A percentile compares a stretch with the other conserved stretches of the same genome.
Conservation (phyloP, 2,329 filamentous ascomycete species). For the Alternaria dauci region DNA sequence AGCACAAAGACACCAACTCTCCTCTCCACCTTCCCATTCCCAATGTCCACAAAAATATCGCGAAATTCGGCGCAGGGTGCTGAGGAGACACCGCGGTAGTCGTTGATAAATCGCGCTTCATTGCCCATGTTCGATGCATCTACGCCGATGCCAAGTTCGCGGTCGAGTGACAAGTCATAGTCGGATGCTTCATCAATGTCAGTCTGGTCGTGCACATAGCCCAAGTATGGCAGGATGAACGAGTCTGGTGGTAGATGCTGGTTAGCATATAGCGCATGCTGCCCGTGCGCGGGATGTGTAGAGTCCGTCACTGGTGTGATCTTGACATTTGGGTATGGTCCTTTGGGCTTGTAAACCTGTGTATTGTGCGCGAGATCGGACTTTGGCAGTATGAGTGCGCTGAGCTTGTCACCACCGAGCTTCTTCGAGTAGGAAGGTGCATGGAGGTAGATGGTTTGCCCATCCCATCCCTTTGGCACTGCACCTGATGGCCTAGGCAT, state of each 20-base stretch:
- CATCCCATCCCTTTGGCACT: slow-evolving; percentile 46
- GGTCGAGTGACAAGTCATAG: slow-evolving; percentile 62
- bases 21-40: slow-evolving; percentile 53
- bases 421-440: slow-evolving; percentile 45
- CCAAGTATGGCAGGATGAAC: slow-evolving; percentile 61
- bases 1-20: slow-evolving; percentile 62
- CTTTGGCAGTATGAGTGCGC: slow-evolving; percentile 31
- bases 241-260: slow-evolving; percentile 54
- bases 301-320: slow-evolving; percentile 53
- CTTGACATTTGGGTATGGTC: slow-evolving; percentile 51
- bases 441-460: slow-evolving; percentile 36
- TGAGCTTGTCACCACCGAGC: slow-evolving; percentile 33
- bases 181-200: slow-evolving; percentile 55
- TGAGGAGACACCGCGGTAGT: slow-evolving; percentile 59
- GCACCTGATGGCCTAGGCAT: slow-evolving; percentile 11
- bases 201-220: slow-evolving; percentile 57
- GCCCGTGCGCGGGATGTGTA: slow-evolving; percentile 58
- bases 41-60: slow-evolving; percentile 51
- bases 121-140: slow-evolving; percentile 61
- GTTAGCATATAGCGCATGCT: slow-evolving; percentile 59
- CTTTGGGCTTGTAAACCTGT: slow-evolving; percentile 21
- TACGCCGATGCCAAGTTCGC: slow-evolving; percentile 58
- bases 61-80: slow-evolving; percentile 56
- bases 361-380: slow-evolving; percentile 26
- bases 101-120: slow-evolving; percentile 63